These are phyloP conservation scores for Daldinia bambusicola DNA, from an alignment of 495 filamentous ascomycete genomes.

Conservation along the genomic window DNA sequence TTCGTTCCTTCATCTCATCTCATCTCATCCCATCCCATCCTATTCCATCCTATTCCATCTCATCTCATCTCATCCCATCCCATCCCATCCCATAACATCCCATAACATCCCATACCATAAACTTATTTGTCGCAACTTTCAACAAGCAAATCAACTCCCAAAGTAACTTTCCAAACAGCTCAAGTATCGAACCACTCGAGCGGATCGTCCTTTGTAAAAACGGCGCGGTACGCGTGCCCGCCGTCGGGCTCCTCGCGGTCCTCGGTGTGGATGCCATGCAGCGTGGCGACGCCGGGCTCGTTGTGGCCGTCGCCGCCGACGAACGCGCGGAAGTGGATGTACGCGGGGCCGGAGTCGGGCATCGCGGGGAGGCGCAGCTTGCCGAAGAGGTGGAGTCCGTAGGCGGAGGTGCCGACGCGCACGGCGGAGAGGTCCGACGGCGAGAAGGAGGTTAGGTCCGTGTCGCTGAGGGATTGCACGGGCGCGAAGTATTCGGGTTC, in stretches of 20 bases:
- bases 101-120: no score
- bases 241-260: conserved; percentile 59
- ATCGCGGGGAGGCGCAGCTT: conserved; percentile 62
- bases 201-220: conserved; percentile 62
- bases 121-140: no score
- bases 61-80: no score
- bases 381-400: conserved; percentile 67
- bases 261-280: conserved; percentile 66
- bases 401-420: conserved; percentile 62
- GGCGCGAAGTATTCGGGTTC: conserved; percentile 63
- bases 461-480: conserved; percentile 58
- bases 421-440: conserved; percentile 60
- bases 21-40: neutral
- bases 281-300: conserved; percentile 54
- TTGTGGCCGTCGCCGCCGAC: conserved; percentile 56
- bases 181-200: conserved; percentile 69
- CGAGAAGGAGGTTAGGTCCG: conserved; percentile 59
- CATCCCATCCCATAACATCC: no score
- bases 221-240: conserved; percentile 59
- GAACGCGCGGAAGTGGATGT: conserved; percentile 64
- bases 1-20: neutral
- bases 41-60: neutral
- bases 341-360: conserved; percentile 54
- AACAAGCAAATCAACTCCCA: no score
- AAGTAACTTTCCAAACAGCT: no score